These are phyloP conservation scores for Asterochloris sp. DNA, from an alignment of 139 green algal species.

Conservation along the genomic window DNA sequence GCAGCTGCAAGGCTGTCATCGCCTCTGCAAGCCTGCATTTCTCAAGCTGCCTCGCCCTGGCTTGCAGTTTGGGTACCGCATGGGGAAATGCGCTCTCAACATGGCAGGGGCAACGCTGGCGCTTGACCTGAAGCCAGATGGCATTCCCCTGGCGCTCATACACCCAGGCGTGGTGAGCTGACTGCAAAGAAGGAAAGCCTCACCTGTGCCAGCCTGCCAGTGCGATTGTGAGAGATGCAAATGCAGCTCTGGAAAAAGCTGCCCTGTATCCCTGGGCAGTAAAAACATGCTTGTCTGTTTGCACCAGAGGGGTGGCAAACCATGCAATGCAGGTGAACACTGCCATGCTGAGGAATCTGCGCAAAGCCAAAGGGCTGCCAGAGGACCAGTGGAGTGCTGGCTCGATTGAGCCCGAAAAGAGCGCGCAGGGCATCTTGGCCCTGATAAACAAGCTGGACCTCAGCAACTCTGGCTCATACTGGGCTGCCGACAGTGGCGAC, in stretches of 20 bases:
- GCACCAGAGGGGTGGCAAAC: neutral
- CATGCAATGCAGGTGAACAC: conserved; percentile 14
- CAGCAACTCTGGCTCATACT: conserved; percentile 20
- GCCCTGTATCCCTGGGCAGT: too few relatives aligned
- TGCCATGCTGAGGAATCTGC: conserved; percentile 23
- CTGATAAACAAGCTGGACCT: conserved; percentile 13
- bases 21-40: neutral
- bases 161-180: conserved; percentile 50
- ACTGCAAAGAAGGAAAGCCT: too few relatives aligned
- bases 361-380: conserved; percentile 4
- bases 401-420: conserved; percentile 17
- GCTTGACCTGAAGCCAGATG: conserved; percentile 39
- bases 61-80: conserved; percentile 50
- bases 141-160: conserved; percentile 44
- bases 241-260: too few relatives aligned
- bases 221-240: too few relatives aligned
- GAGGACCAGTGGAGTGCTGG: conserved; percentile 4
- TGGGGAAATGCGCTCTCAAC: conserved; percentile 60
- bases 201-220: too few relatives aligned
- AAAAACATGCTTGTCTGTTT: neutral
- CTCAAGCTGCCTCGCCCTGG: neutral
- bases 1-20: neutral
- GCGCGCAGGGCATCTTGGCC: conserved; percentile 15
- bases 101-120: conserved; percentile 49
- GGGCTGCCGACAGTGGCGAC: conserved; percentile 21